A percentile compares a stretch with the other conserved stretches of the same genome.
These are phyloP conservation scores for Carex myosuroides DNA, from an alignment of 176 grass and related monocot species.

Conservation along the genomic window DNA sequence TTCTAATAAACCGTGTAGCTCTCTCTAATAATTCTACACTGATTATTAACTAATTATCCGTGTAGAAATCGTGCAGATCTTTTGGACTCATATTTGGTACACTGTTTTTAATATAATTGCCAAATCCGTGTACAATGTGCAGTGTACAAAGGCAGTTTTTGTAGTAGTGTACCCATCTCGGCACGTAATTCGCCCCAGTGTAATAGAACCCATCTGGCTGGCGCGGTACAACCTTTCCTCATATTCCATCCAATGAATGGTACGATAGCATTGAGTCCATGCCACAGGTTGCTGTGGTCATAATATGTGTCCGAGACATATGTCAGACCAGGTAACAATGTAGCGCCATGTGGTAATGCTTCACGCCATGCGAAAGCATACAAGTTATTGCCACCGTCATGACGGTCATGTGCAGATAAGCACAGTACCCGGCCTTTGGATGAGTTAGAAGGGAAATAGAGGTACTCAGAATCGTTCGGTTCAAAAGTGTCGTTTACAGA, in stretches of 20 bases:
- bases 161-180: too few relatives aligned
- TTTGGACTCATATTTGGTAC: too few relatives aligned
- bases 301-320: slow-evolving; percentile 64
- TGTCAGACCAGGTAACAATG: slow-evolving; percentile 32
- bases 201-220: slow-evolving; percentile 47
- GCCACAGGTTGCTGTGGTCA: slow-evolving; percentile 59
- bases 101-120: too few relatives aligned
- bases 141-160: too few relatives aligned
- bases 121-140: too few relatives aligned
- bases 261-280: slow-evolving; percentile 39
- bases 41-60: too few relatives aligned
- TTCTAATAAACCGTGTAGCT: too few relatives aligned
- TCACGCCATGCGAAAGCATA: slow-evolving; percentile 54
- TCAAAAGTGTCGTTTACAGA: slow-evolving; percentile 46
- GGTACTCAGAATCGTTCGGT: slow-evolving; percentile 30
- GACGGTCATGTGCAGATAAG: slow-evolving; percentile 22
- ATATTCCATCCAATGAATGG: slow-evolving; percentile 50
- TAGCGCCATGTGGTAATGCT: slow-evolving; percentile 33
- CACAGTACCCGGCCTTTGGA: slow-evolving; percentile 55
- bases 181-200: slow-evolving; percentile 41
- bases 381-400: slow-evolving; percentile 39
- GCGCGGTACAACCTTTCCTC: slow-evolving; percentile 21
- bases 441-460: slow-evolving; percentile 45
- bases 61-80: too few relatives aligned
- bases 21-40: too few relatives aligned